phyloP scores from a whole-genome alignment of 768 basidiomycete genomes.

The Lactarius tabidus region DNA sequence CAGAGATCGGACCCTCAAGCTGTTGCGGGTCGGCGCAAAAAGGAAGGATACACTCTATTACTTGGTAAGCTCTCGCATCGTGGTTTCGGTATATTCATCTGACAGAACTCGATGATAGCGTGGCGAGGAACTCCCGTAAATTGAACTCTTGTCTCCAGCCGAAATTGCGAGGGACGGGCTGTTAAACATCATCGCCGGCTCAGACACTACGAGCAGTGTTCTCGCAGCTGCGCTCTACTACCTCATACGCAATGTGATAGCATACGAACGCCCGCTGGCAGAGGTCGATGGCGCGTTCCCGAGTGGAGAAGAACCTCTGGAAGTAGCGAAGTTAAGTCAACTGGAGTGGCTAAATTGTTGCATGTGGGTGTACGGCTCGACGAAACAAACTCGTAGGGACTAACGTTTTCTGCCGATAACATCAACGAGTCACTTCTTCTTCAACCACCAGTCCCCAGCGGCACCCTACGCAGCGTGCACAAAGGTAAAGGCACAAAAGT shows the following conservation, averaged over 20 bases:
- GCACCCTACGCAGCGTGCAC: neutral
- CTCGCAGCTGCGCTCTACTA: neutral
- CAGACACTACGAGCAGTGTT: neutral
- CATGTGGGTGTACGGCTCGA: neutral
- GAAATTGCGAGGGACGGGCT: neutral
- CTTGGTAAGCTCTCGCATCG: conserved; percentile 29
- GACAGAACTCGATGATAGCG: neutral
- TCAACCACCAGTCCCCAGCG: neutral
- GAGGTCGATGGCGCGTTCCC: neutral
- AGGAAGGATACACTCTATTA: conserved; percentile 39
- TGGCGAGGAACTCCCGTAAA: neutral
- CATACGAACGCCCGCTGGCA: neutral
- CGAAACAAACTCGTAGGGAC: neutral
- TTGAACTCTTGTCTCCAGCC: neutral
- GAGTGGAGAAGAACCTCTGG: conserved; percentile 4
- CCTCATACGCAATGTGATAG: neutral
- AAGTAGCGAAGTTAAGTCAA: neutral
- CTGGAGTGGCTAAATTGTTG: conserved; percentile 9
- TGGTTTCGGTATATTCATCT: neutral
- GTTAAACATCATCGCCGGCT: neutral
- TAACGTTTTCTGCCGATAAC: neutral
- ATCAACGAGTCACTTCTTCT: conserved; percentile 1
- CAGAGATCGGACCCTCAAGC: neutral
- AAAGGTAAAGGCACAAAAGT: neutral
- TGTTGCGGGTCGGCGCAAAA: conserved; percentile 3